phyloP scores from a whole-genome alignment of 1,284 basidiomycete genomes.

The Cutaneotrichosporon mucoides region DNA sequence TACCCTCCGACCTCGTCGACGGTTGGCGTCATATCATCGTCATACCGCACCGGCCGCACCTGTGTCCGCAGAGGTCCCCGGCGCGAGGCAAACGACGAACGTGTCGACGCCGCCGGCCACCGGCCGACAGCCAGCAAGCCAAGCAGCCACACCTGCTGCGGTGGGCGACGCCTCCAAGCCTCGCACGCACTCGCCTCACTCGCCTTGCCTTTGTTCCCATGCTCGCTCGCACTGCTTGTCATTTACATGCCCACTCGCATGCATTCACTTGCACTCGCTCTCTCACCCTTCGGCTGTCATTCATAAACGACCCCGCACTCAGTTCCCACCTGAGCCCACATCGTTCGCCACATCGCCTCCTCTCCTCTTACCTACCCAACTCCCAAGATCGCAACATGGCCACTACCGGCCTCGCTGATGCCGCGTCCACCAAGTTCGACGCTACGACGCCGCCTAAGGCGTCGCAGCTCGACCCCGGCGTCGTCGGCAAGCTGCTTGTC shows the following conservation, averaged over 20 bases:
- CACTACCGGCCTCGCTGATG: conserved; percentile 39
- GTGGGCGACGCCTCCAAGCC: too few relatives aligned
- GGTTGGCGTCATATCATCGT: too few relatives aligned
- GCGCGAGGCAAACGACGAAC: too few relatives aligned
- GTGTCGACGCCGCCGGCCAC: too few relatives aligned
- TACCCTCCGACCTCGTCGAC: too few relatives aligned
- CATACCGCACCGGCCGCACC: too few relatives aligned
- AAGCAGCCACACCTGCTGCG: too few relatives aligned
- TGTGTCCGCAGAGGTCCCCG: too few relatives aligned
- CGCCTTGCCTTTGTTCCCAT: not conserved
- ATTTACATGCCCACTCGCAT: not conserved
- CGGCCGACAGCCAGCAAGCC: too few relatives aligned
- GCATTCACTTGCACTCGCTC: not conserved
- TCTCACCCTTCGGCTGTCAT: too few relatives aligned
- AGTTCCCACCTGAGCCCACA: not conserved
- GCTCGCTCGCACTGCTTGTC: not conserved
- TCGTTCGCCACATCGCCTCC: not conserved
- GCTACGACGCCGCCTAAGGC: conserved; percentile 44
- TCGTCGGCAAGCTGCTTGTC: conserved; percentile 46
- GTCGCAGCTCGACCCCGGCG: conserved; percentile 37
- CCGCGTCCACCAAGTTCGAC: conserved; percentile 33
- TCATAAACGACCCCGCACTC: too few relatives aligned
- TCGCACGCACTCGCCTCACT: too few relatives aligned
- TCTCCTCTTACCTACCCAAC: not conserved
- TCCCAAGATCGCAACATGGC: conserved; percentile 23